Evolutionary conservation across 108 stramenopile species (phyloP).

Genomic region (Mediolabrus comicus): DNA sequence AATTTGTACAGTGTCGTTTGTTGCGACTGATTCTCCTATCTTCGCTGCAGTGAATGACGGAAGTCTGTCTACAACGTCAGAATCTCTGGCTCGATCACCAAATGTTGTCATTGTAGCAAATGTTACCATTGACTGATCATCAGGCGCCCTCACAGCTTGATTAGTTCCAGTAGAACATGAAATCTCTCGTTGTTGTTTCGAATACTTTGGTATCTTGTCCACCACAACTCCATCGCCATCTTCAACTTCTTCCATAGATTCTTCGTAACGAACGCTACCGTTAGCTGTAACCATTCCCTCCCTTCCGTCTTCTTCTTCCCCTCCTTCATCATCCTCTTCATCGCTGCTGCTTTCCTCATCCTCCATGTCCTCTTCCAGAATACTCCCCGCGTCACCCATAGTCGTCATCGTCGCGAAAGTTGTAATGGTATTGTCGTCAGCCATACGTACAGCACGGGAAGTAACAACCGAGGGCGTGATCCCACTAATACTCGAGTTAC

Average conservation of each 20-base stretch:
- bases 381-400: conserved; percentile 34
- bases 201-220: neutral
- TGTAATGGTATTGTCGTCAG: conserved; percentile 34
- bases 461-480: neutral
- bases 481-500: neutral
- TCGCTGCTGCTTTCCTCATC: conserved; percentile 14
- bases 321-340: neutral
- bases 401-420: conserved; percentile 45
- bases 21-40: neutral
- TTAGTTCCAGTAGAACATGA: neutral
- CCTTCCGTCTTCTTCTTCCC: neutral
- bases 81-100: neutral
- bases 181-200: neutral
- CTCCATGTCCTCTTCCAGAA: conserved; percentile 19
- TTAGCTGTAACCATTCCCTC: neutral
- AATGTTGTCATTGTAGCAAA: neutral
- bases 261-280: neutral
- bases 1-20: conserved; percentile 5
- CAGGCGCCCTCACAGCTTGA: conserved; percentile 5
- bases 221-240: conserved; percentile 11
- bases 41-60: conserved; percentile 9
- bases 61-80: conserved; percentile 14
- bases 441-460: conserved; percentile 28
- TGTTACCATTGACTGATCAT: conserved; percentile 4
- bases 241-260: neutral